Conservation (phyloP, 2,329 filamentous ascomycete species). For the Fusarium pseudoanthophilum region DNA sequence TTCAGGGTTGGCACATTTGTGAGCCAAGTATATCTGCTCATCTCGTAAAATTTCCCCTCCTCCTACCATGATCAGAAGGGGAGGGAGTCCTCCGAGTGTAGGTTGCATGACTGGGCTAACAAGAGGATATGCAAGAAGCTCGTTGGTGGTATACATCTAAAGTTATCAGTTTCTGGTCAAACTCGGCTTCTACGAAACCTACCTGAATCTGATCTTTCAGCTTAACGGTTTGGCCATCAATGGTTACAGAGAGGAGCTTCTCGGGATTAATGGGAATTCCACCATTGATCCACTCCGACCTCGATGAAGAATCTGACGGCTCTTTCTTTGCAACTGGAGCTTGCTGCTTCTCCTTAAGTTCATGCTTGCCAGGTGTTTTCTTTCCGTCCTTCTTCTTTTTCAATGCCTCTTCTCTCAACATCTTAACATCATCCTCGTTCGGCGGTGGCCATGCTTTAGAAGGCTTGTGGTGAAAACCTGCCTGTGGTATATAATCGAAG, state of each 20-base stretch:
- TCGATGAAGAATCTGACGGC: slow-evolving; percentile 31
- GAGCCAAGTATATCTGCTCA: slow-evolving; percentile 93
- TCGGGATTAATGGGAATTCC: slow-evolving; percentile 44
- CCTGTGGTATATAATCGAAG: slow-evolving; percentile 87
- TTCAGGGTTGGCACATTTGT: slow-evolving; percentile 88
- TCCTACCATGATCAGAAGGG: slow-evolving; percentile 85
- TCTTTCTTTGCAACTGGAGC: slow-evolving; percentile 46
- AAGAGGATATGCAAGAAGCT: slow-evolving; percentile 84
- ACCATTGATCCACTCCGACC: slow-evolving; percentile 44
- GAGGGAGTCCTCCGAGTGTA: slow-evolving; percentile 88
- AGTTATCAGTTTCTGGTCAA: slow-evolving; percentile 37
- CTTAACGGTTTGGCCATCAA: slow-evolving; percentile 76
- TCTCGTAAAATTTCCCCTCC: slow-evolving; percentile 91
- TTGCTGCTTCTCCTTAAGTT: slow-evolving; percentile 50
- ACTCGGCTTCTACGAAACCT: slow-evolving; percentile 21
- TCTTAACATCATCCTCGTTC: slow-evolving; percentile 76
- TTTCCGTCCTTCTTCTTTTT: slow-evolving; percentile 50
- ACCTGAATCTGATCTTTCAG: slow-evolving; percentile 95
- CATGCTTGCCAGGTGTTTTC: slow-evolving; percentile 33
- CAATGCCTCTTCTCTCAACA: slow-evolving; percentile 63
- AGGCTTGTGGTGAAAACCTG: slow-evolving; percentile 91
- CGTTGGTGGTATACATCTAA: slow-evolving; percentile 82
- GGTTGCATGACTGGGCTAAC: slow-evolving; percentile 91
- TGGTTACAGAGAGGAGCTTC: slow-evolving; percentile 68
- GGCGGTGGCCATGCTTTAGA: slow-evolving; percentile 93